Evolutionary conservation across 305 asterid genomes (phyloP), one percentile per base, ranked within the genome.

Genomic region (Salvia sclarea): DNA sequence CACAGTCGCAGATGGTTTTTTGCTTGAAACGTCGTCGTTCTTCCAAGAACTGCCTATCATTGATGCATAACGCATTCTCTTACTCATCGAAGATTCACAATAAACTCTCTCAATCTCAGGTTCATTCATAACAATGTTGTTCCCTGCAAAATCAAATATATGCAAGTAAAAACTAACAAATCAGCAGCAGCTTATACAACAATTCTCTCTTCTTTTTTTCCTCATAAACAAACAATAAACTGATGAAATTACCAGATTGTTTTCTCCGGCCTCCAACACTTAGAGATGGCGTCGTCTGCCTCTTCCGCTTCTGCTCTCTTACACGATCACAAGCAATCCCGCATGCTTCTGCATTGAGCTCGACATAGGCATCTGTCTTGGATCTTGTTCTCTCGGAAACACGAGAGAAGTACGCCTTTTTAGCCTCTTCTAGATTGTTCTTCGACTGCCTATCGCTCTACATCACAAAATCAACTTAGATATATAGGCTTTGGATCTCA

Each of bases 301-400:
- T 61, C 48, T 10, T 57, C 59, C 45, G 5, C 45, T 58, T 57
- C 20, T 10, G 14, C 66, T 35, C 41, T 10, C 25, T 35, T 14
- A 1, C 11, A 56, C 5, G 0, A 28, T 9, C 43, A 5, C 4
- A 43, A 44, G 67, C 44, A 52, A 16, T 45, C 54, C 57, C 21
- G 4, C 5, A 43, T 21, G 37, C 13, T 30, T 55, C 20, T 13
- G 43, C 57, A 4, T 2, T 16, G 69, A 18, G 33, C 47, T 11
- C 50, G 30, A 21, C 0, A 63, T 18, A 55, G 22, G 59, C 70
- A 0, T 61, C 45, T 9, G 61, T 52, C 71, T 38, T 45, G 0
- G 76, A 54, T 55, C 80, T 65, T 8, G 76, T 63, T 43, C 83
- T 45, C 70, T 21, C 30, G 12, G 64, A 37, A 49, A 78, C 55